A percentile compares a stretch with the other conserved stretches of the same genome.
Conservation (phyloP, 805 yeast species). For the Crinitomyces ghanaensis region DNA sequence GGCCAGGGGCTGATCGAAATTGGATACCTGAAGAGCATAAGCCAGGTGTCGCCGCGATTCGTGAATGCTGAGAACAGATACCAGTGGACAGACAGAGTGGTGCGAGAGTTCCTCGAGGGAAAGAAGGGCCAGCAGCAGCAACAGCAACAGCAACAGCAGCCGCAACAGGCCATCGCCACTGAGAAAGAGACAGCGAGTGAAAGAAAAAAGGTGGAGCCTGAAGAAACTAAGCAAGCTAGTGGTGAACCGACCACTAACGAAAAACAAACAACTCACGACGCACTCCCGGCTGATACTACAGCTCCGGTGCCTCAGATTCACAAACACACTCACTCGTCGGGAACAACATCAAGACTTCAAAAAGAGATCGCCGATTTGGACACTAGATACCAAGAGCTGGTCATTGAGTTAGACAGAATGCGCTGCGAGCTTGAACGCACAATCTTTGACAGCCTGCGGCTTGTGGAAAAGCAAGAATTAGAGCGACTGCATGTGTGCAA, state of each 20-base stretch:
- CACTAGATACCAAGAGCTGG: conserved; percentile 38
- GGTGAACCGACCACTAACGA: too few species aligned
- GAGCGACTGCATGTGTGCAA: conserved; percentile 59
- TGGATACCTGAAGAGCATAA: conserved; percentile 53
- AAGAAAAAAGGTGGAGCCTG: too few species aligned
- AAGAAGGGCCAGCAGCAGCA: neutral
- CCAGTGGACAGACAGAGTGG: conserved; percentile 61
- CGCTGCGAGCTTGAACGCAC: conserved; percentile 61
- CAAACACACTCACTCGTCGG: conserved; percentile 4
- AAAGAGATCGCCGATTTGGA: conserved; percentile 44
- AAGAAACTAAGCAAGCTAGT: too few species aligned
- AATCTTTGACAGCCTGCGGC: conserved; percentile 51
- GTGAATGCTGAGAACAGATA: conserved; percentile 58
- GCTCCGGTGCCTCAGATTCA: conserved; percentile 1
- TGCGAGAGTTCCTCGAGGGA: conserved; percentile 1
- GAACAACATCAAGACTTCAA: conserved; percentile 8
- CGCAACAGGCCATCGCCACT: conserved; percentile 1
- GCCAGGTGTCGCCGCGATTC: conserved; percentile 43
- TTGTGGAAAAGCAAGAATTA: conserved; percentile 63
- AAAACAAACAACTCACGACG: neutral
- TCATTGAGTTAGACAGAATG: conserved; percentile 45
- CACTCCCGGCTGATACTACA: conserved; percentile 1
- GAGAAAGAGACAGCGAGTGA: too few species aligned
- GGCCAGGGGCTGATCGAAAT: conserved; percentile 61
- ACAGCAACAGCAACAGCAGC: conserved; percentile 1